These are phyloP conservation scores for Pittosporum tobira DNA, from an alignment of 129 eudicot genomes.

Conservation along the genomic window DNA sequence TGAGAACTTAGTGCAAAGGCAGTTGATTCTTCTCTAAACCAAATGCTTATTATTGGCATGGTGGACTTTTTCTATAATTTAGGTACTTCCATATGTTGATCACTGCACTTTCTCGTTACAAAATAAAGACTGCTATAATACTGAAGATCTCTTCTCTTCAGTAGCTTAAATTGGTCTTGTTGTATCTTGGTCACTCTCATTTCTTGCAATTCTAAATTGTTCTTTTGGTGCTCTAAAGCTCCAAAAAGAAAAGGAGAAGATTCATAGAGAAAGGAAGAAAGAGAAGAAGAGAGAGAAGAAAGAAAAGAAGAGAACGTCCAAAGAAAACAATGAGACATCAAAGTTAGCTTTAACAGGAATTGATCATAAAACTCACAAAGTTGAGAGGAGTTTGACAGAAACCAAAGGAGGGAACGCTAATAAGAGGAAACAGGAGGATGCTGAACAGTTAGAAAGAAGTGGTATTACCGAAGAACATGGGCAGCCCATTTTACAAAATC, in stretches of 20 bases:
- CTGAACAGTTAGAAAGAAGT: constrained; percentile 36
- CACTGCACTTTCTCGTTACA: background rate
- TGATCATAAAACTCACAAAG: background rate
- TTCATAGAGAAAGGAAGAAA: constrained; percentile 20
- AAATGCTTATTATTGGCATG: too few relatives aligned
- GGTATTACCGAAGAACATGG: constrained; percentile 42
- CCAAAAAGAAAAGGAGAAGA: constrained; percentile 36
- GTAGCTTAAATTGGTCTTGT: constrained; percentile 5
- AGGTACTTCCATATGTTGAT: background rate
- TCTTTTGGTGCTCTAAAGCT: constrained; percentile 52
- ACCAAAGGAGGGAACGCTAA: background rate
- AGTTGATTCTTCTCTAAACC: too few relatives aligned
- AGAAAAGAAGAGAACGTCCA: constrained; percentile 1
- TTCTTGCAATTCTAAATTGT: constrained; percentile 30
- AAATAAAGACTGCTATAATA: background rate
- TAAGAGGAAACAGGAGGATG: constrained; percentile 7
- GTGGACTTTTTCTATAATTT: too few relatives aligned
- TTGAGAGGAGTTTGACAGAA: background rate
- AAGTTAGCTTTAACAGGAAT: background rate
- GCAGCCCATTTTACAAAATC: constrained; percentile 16
- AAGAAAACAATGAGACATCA: constrained; percentile 1
- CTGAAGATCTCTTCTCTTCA: background rate
- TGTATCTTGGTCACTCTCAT: constrained; percentile 14
- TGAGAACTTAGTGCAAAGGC: too few relatives aligned
- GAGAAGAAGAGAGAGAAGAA: constrained; percentile 20